phyloP scores from a whole-genome alignment of 129 eudicot species.

The Tagetes erecta region DNA sequence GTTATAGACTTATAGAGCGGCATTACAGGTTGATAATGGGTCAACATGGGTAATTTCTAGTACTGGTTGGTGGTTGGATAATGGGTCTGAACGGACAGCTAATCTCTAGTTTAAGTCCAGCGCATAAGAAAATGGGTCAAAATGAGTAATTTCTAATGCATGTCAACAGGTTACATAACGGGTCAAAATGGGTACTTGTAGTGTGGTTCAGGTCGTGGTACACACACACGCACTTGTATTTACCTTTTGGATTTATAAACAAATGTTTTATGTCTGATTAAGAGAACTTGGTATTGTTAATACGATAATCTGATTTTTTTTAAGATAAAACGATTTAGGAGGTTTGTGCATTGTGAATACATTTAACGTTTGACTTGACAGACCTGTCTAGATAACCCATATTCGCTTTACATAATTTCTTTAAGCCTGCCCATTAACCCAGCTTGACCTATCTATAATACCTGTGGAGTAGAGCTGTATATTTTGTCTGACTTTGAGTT shows the following conservation, averaged over 20 bases:
- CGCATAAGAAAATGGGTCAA: background rate
- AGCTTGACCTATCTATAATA: background rate
- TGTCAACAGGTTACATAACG: background rate
- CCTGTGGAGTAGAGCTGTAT: constrained; percentile 33
- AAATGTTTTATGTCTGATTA: background rate
- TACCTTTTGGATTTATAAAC: background rate
- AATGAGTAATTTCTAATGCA: background rate
- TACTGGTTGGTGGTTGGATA: background rate
- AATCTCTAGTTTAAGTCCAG: background rate
- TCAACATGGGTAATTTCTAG: background rate
- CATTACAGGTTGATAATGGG: background rate
- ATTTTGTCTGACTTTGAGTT: constrained; percentile 28
- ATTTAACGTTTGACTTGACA: background rate
- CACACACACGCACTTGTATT: background rate
- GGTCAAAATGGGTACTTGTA: background rate
- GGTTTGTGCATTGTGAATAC: background rate
- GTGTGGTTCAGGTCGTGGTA: background rate
- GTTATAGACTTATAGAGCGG: background rate
- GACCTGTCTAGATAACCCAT: background rate
- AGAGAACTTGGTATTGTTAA: background rate
- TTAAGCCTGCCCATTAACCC: background rate
- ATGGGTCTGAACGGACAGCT: background rate
- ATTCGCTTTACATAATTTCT: background rate
- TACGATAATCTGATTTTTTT: background rate
- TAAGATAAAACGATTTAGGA: background rate